Percentiles rank a stretch among this genome's conserved stretches.
Conservation (phyloP, 371 early-diverging fungal genomes). For the Rhizopus delemar region DNA sequence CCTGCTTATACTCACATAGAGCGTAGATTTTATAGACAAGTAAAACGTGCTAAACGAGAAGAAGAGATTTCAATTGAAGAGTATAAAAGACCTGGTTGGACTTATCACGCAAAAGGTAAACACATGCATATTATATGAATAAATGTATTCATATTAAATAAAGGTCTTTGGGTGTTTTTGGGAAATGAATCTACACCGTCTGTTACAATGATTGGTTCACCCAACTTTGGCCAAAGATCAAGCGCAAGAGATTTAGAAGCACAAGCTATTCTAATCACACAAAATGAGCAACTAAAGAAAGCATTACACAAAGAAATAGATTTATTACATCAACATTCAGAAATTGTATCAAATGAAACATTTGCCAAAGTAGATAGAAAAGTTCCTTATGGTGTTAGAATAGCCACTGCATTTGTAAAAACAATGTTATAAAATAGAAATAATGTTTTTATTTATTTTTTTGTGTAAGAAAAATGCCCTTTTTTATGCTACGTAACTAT, state of each 20-base stretch:
- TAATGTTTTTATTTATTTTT: conserved; percentile 2
- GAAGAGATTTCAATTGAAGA: conserved; percentile 67
- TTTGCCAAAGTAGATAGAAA: conserved; percentile 40
- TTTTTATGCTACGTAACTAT: conserved; percentile 80
- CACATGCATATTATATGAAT: conserved; percentile 41
- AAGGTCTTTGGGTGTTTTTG: conserved; percentile 60
- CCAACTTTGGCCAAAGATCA: conserved; percentile 91
- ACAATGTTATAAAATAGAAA: conserved; percentile 46
- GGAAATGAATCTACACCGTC: conserved; percentile 46
- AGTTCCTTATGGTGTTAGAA: conserved; percentile 51
- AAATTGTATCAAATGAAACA: conserved; percentile 39
- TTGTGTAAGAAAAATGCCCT: not conserved
- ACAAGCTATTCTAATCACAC: conserved; percentile 75
- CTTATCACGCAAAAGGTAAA: conserved; percentile 81
- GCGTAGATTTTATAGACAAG: conserved; percentile 56
- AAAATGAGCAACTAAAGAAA: conserved; percentile 54
- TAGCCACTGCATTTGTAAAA: conserved; percentile 48
- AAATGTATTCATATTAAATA: not conserved
- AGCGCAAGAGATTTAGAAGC: conserved; percentile 89
- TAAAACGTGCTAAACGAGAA: conserved; percentile 35
- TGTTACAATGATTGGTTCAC: conserved; percentile 87
- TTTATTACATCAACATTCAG: conserved; percentile 37
- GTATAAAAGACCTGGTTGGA: conserved; percentile 81
- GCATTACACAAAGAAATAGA: conserved; percentile 63
- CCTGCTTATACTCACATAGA: conserved; percentile 87